Conservation (phyloP, 2,329 filamentous ascomycete species). For the Botrytis paeoniae region DNA sequence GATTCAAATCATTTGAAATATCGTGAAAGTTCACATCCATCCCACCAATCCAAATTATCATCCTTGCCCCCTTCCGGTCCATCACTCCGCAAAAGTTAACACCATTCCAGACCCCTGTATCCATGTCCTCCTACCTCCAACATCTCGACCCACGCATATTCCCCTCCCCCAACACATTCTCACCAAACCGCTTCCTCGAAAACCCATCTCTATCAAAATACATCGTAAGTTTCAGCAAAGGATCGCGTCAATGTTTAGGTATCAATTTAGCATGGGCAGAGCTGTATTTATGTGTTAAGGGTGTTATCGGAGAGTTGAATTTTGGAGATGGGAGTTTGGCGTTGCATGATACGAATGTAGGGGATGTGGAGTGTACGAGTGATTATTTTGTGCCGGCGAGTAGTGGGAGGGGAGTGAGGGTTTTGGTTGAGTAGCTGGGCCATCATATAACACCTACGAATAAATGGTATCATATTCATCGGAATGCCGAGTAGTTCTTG, state of each 20-base stretch:
- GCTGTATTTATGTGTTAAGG: constrained; percentile 15
- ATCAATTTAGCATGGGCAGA: constrained; percentile 25
- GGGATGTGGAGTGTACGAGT: constrained; percentile 24
- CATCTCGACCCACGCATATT: constrained; percentile 43
- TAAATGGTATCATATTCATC: neutral
- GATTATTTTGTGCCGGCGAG: neutral
- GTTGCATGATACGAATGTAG: constrained; percentile 31
- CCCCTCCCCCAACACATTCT: constrained; percentile 41
- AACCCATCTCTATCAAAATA: constrained; percentile 27
- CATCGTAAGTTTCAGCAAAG: constrained; percentile 44
- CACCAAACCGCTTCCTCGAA: constrained; percentile 44
- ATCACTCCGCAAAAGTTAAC: neutral
- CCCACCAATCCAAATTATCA: neutral
- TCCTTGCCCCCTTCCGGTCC: neutral
- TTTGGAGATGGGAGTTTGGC: constrained; percentile 21
- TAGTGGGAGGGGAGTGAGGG: constrained; percentile 4
- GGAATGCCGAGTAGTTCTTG: neutral
- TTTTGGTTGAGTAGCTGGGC: neutral
- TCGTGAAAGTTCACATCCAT: neutral
- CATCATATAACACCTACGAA: no score
- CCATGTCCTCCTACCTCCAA: constrained; percentile 41
- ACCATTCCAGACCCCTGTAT: constrained; percentile 39
- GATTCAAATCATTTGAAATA: neutral
- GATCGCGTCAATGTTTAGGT: constrained; percentile 44
- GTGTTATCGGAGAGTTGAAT: constrained; percentile 15